Evolutionary conservation across 768 basidiomycete genomes (phyloP).

Genomic region (Amanita muscaria): DNA sequence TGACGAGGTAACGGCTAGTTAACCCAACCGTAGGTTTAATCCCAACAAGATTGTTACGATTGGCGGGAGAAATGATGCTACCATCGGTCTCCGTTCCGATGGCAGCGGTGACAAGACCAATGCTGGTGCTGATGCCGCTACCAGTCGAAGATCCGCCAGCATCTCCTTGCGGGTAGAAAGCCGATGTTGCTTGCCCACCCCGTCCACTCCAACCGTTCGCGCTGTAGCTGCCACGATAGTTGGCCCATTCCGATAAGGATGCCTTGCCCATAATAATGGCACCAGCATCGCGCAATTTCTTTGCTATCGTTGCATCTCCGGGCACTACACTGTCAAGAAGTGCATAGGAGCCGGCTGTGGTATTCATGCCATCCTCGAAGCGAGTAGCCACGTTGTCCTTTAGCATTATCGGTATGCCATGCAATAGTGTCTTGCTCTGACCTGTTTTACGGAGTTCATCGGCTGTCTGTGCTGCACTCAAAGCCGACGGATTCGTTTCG

Average conservation of each 20-base stretch:
- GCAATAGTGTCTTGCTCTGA: constrained; percentile 36
- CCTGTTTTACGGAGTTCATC: constrained; percentile 29
- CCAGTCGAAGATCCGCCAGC: constrained; percentile 55
- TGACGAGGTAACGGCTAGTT: constrained; percentile 41
- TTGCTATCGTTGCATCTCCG: constrained; percentile 37
- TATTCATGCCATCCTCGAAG: constrained; percentile 41
- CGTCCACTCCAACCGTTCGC: constrained; percentile 53
- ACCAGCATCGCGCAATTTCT: constrained; percentile 32
- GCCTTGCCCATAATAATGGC: constrained; percentile 46
- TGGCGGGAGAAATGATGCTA: constrained; percentile 44
- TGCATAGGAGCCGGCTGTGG: constrained; percentile 37
- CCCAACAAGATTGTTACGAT: constrained; percentile 47
- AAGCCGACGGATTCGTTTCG: constrained; percentile 46
- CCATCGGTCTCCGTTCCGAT: constrained; percentile 47
- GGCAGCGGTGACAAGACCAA: constrained; percentile 40
- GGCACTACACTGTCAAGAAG: constrained; percentile 35
- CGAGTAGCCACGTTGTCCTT: constrained; percentile 46
- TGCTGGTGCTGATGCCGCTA: constrained; percentile 44
- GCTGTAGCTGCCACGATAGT: constrained; percentile 33
- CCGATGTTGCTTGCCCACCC: constrained; percentile 41
- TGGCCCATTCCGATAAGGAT: constrained; percentile 47
- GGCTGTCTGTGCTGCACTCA: constrained; percentile 46
- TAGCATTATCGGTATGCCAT: constrained; percentile 45
- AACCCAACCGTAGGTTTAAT: constrained; percentile 55
- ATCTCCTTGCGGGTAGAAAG: constrained; percentile 42